Evolutionary conservation across 176 grass and related monocot species (phyloP), one percentile per base, ranked within the genome.

Genomic region (Bothriochloa decipiens): DNA sequence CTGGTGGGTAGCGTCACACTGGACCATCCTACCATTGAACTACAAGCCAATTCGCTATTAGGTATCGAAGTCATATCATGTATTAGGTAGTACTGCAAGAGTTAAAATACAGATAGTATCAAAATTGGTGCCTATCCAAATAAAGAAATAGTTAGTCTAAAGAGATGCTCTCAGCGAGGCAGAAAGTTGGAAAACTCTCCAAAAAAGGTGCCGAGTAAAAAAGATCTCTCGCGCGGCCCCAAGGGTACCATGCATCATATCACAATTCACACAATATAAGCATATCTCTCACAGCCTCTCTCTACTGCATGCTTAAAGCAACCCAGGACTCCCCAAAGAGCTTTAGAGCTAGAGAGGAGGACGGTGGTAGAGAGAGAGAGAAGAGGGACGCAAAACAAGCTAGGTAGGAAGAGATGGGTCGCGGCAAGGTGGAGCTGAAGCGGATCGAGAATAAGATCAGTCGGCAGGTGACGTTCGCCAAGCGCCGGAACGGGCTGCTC

Each of bases 391-490:
- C 65, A 7, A 46, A 79, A 66, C 74, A 95, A 62, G 22, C 57
- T 27, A n/a, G 20, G 18, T 3, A 14, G 10, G 45, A 79, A 77
- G 83, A 95, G 83, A 95, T 95, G 93, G 90, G 90, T 36, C 86
- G 95, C 16, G 95, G 95, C 27, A 97, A 88, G 84, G 95, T 97
- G 77, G 92, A 94, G 92, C 83, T 97, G 90, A 92, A 87, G 84
- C 82, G 95, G 84, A 94, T 97, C 55, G 92, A 97, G 92, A 94
- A 97, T 90, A 97, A 97, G 92, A 94, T 94, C 61, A 97, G 91
- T 88, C 76, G 90, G 64, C 95, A 97, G 92, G 95, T 97, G 77
- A 94, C 92, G 9, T 94, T 97, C 87, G 88, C 95, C 22, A 97
- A 97, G 92, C 88, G 95, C 67, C 68, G 92, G 74, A 94, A 94